Percentiles rank a stretch among this genome's conserved stretches.
These are phyloP conservation scores for Arabidopsis lyrata DNA, from an alignment of 441 rosid species.

Conservation along the genomic window DNA sequence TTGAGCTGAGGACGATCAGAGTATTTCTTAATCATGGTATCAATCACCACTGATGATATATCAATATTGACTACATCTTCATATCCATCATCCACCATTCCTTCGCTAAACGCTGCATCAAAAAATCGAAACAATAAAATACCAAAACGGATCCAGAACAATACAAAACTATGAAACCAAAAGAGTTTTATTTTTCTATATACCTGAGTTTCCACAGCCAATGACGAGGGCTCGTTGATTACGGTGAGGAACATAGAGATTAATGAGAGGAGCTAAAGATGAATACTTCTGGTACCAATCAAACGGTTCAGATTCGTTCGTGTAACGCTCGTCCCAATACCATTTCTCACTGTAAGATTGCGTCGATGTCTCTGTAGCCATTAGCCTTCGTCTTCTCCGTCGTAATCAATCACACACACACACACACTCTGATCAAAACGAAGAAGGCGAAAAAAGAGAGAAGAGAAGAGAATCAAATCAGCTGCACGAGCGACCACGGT, in stretches of 20 bases:
- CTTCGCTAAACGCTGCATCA: slow-evolving; percentile 74
- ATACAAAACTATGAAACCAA: not conserved
- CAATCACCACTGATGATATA: slow-evolving; percentile 77
- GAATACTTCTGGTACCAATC: slow-evolving; percentile 94
- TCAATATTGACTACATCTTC: slow-evolving; percentile 77
- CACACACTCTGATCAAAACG: not conserved
- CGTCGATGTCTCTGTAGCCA: slow-evolving; percentile 53
- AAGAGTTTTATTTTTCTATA: not conserved
- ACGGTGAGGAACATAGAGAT: slow-evolving; percentile 66
- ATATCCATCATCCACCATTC: slow-evolving; percentile 81
- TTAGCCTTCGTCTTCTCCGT: slow-evolving; percentile 43
- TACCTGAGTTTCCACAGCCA: slow-evolving; percentile 91
- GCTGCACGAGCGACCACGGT: slow-evolving; percentile 15
- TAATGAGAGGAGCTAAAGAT: slow-evolving; percentile 79
- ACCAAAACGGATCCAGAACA: not conserved
- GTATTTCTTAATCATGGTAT: slow-evolving; percentile 66
- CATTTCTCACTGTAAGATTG: slow-evolving; percentile 84
- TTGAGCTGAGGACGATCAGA: slow-evolving; percentile 65
- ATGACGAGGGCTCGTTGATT: slow-evolving; percentile 64
- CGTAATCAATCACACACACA: slow-evolving; percentile 23
- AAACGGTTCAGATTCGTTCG: slow-evolving; percentile 71
- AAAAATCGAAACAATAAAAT: not conserved
- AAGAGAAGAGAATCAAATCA: not conserved
- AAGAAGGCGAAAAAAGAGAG: slow-evolving; percentile 6
- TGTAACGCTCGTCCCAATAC: slow-evolving; percentile 92